These are phyloP conservation scores for Lactarius psammicola DNA, from an alignment of 768 basidiomycete genomes.

Conservation along the genomic window DNA sequence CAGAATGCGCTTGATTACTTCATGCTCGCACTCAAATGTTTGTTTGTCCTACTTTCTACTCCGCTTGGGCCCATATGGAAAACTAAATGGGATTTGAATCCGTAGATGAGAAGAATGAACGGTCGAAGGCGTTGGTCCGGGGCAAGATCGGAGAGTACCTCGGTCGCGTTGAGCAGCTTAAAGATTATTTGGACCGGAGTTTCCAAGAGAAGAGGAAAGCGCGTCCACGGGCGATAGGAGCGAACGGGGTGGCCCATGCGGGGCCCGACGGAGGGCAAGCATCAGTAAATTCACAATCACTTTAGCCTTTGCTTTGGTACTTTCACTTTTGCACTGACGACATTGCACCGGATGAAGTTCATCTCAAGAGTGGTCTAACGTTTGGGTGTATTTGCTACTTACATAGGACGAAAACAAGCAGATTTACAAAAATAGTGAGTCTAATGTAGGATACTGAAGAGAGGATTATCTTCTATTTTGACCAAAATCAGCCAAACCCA, in stretches of 20 bases:
- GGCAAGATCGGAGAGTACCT: constrained; percentile 91
- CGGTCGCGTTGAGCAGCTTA: constrained; percentile 85
- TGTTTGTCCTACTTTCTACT: constrained; percentile 31
- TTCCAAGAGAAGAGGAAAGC: constrained; percentile 65
- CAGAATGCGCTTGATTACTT: constrained; percentile 98
- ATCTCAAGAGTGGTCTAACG: too few relatives aligned
- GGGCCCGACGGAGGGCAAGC: constrained; percentile 36
- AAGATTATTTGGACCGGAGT: constrained; percentile 75
- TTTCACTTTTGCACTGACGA: too few relatives aligned
- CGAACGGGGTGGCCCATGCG: constrained; percentile 45
- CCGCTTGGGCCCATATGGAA: background rate
- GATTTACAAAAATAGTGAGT: too few relatives aligned
- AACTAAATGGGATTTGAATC: constrained; percentile 3
- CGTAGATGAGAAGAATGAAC: constrained; percentile 91
- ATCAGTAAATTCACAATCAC: too few relatives aligned
- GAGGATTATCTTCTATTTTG: too few relatives aligned
- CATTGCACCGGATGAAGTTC: too few relatives aligned
- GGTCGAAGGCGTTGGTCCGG: constrained; percentile 81
- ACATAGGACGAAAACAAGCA: too few relatives aligned
- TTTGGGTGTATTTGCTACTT: too few relatives aligned
- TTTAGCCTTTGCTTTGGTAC: too few relatives aligned
- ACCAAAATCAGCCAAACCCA: too few relatives aligned
- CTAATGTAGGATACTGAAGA: too few relatives aligned
- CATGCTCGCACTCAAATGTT: constrained; percentile 94
- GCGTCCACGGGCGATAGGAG: constrained; percentile 49